Base-by-base conservation (phyloP, 1,284 basidiomycete species). In the Tilletia indica region DNA sequence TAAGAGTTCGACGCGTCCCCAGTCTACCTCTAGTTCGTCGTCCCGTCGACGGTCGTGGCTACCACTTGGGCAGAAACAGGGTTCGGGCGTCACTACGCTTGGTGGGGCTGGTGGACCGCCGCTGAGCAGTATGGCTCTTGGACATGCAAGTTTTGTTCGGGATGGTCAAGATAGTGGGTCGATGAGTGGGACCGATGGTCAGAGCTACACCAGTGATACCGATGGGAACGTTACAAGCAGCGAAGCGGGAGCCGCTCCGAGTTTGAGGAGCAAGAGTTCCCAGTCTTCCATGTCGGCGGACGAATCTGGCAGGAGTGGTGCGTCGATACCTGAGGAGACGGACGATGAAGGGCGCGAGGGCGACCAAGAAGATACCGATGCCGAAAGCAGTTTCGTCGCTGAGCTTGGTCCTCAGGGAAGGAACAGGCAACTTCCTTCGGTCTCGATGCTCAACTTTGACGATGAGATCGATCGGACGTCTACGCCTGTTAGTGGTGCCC, bases 391-490 rank as follows among this genome's bases (percentile, higher is more conserved):
- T 19, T n/a, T 54, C 51, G 51, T 54, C 51, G 51, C 51, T 54
- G 51, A 54, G 51, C 51, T 54, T 19, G 51, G 51, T 6, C 51
- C 51, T 54, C 47, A n/a, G n/a, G 51, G 51, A 19, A 6, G 19
- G 51, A 54, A 6, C 51, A 19, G n/a, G 12, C 19, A 34, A 19
- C 61, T 64, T 11, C 61, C 61, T 38, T 64, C 61, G 36, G 39
- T 64, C 61, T 34, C 61, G 16, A 21, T 16, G 31, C 36, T 19
- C 6, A 9, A 34, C 19, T 64, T 64, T 38, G 61, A 64, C 4
- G 61, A 64, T 34, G 61, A 42, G 36, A 64, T 64, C 12, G 61
- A 64, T 64, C 61, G 61, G 14, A 64, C 61, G 2, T 64, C 61
- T 38, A 64, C 61, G 61, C 61, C 61, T 38, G 61, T 64, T 19